Base-by-base conservation (phyloP, 208 protist genomes). In the Leishmania lainsoni region DNA sequence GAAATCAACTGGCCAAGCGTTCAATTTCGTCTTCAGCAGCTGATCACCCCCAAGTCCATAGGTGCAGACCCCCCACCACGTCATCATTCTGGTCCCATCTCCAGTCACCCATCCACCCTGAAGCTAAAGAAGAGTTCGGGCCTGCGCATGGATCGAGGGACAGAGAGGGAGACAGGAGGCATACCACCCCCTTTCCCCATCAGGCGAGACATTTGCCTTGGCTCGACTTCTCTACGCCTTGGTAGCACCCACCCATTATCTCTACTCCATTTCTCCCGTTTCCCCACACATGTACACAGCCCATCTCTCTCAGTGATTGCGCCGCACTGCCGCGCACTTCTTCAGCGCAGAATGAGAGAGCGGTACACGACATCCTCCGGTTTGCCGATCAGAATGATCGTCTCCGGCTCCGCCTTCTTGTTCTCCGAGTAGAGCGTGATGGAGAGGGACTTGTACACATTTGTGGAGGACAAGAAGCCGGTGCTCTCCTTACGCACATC, bases 281-380 rank as follows among this genome's bases (percentile, higher is more conserved):
- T 6, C 54, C 74, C 20, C 35, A 1, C 20, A 2, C 20, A 29
- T 45, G 3, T 35, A 10, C 35, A 45, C 45, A 14, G 35, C 20
- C 8, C 49, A 9, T 14, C 5, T 42, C 73, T 16, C 39, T 45
- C 49, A 17, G 0, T 35, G 2, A 5, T 12, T 4, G 26, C 17
- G n/a, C 6, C 39, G 10, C 35, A 72, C 9, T 29, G 42, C 20
- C 39, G 42, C 17, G 68, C 20, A 39, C 35, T 2, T 39, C 69
- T 42, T 78, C 56, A 79, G 49, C 76, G 76, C 8, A 79, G 63
- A 12, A 97, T 84, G 45, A 97, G 83, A 1, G 87, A 88, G 69
- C 81, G 81, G 75, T 96, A 92, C 2, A 96, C 87, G 4, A 96
- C 88, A 74, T 97, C 94, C 78, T 97, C 94, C 45, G 94, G 94